Percentiles rank a stretch among this genome's conserved stretches.
Evolutionary conservation across 257 asterid genomes (phyloP).

Genomic region (Leptodermis oblonga): DNA sequence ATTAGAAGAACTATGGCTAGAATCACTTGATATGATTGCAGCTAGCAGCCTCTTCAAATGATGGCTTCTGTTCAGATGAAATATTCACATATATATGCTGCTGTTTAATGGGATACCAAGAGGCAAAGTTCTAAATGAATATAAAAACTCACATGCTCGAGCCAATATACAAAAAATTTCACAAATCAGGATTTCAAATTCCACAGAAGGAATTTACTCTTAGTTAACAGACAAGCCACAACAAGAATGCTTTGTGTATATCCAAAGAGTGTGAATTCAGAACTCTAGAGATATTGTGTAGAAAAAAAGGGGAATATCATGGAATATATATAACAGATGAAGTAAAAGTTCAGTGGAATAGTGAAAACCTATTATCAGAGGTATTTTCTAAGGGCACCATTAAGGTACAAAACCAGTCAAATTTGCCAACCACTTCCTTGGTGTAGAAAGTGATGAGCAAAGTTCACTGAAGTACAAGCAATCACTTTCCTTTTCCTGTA

Average conservation of each 20-base stretch:
- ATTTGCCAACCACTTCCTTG: neutral
- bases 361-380: neutral
- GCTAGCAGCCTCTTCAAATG: neutral
- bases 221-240: neutral
- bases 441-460: neutral
- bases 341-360: neutral
- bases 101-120: neutral
- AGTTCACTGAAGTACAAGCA: no score
- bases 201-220: neutral
- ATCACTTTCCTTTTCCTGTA: no score
- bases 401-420: no score
- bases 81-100: neutral
- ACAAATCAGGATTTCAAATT: neutral
- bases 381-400: no score
- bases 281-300: neutral
- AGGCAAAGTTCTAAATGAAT: neutral
- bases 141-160: neutral
- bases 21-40: neutral
- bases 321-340: neutral
- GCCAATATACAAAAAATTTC: neutral
- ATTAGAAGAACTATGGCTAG: neutral
- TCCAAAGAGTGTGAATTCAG: neutral
- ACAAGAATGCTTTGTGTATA: neutral
- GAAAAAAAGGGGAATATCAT: neutral
- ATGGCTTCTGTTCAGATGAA: neutral